A percentile compares a stretch with the other conserved stretches of the same genome.
Conservation (phyloP, 148 eudicot species). For the Rhododendron ovatum region DNA sequence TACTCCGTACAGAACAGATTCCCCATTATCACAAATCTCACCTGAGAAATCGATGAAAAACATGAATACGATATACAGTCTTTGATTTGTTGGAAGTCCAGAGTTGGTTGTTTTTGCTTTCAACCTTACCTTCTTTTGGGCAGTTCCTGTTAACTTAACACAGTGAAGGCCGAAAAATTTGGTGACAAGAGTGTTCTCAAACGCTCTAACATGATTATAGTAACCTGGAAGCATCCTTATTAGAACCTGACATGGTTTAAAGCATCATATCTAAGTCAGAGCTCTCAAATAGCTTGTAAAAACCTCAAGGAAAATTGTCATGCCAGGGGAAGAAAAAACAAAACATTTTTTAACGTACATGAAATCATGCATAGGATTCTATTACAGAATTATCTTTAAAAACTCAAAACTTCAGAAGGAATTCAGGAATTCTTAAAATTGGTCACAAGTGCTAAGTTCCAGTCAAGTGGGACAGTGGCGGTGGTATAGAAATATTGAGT, state of each 20-base stretch:
- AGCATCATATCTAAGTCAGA: constrained; percentile 2
- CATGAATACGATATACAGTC: neutral
- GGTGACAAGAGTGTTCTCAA: constrained; percentile 63
- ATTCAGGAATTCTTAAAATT: neutral
- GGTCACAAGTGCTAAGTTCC: neutral
- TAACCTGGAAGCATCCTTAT: constrained; percentile 82
- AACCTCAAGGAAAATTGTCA: neutral
- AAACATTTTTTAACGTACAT: neutral
- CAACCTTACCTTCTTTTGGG: constrained; percentile 60
- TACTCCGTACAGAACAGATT: constrained; percentile 76
- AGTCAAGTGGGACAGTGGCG: neutral
- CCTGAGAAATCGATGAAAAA: constrained; percentile 38
- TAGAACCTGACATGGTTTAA: constrained; percentile 44
- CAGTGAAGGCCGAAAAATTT: constrained; percentile 72
- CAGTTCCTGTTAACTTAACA: constrained; percentile 60
- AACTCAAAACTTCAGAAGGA: neutral
- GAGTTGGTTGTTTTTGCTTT: neutral
- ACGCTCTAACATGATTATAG: constrained; percentile 54
- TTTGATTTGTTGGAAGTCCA: neutral
- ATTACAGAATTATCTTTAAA: neutral
- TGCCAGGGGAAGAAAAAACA: neutral
- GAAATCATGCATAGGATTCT: neutral
- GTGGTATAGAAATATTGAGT: neutral
- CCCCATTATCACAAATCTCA: constrained; percentile 91
- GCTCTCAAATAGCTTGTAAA: neutral